Evolutionary conservation across 495 filamentous ascomycete genomes (phyloP), one percentile per base, ranked within the genome.

Genomic region (Poronia punctata): DNA sequence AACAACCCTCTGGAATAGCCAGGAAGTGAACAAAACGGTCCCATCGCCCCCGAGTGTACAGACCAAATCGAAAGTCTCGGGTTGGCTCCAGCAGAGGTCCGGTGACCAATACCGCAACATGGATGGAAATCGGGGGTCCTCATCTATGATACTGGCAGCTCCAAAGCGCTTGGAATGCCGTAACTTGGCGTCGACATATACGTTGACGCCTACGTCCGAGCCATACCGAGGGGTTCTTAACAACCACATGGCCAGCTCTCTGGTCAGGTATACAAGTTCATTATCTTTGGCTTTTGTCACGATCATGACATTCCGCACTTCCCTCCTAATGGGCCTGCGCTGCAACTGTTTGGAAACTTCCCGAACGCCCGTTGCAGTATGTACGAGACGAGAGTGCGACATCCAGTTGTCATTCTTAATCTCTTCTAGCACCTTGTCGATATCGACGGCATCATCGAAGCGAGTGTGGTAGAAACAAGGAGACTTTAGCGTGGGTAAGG

Each of bases 391-490:
- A 3, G 86, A 93, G 62, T 96, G 93, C 12, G 86, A 93, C 57
- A 93, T 78, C 65, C 75, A 88, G 46, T 95, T 88, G 59, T 95
- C 87, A 35, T 83, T 85, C 54, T 75, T 71, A 32, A 97, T 93
- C 66, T 98, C 92, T 59, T 97, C 92, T 1, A 98, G 72, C 2
- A 98, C 88, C 57, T 83, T 93, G 40, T 93, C 85, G 29, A 96
- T 83, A 60, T 98, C 88, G 46, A 98, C 86, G 6, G 88, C 88
- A 57, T 94, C 86, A 43, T 95, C 92, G 56, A 98, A 97, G 27
- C 88, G 76, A 62, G 89, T 83, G 62, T 98, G 92, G 72, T 95
- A 97, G 64, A 90, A 97, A 64, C 93, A 97, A 0, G 92, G 92
- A 25, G 86, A 93, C 54, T 90, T 82, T 17, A 96, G 65, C 4